A percentile compares a stretch with the other conserved stretches of the same genome.
Evolutionary conservation across 208 protist genomes (phyloP).

Genomic region (Trypanosoma melophagium): DNA sequence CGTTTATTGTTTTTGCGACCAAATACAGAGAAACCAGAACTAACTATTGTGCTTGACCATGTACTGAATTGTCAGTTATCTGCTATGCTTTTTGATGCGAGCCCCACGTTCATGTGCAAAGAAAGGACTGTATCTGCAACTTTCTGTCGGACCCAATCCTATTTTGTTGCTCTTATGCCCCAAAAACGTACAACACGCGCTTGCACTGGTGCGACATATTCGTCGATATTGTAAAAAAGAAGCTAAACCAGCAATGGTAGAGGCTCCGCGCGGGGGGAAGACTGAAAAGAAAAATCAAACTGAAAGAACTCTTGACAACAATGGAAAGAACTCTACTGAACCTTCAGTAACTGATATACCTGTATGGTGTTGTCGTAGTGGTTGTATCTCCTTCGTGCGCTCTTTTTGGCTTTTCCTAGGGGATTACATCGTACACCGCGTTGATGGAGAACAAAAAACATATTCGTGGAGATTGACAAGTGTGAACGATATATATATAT

Average conservation of each 20-base stretch:
- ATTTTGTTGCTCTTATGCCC: conserved; percentile 52
- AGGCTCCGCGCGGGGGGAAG: background rate
- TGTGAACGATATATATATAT: conserved; percentile 17
- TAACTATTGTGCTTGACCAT: conserved; percentile 23
- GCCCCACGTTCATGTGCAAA: conserved; percentile 38
- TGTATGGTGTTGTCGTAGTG: conserved; percentile 27
- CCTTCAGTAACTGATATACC: background rate
- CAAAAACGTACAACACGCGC: conserved; percentile 29
- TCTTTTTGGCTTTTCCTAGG: conserved; percentile 18
- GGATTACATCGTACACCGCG: conserved; percentile 16
- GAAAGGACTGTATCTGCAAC: conserved; percentile 48
- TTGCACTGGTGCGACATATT: conserved; percentile 31
- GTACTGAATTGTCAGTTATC: conserved; percentile 23
- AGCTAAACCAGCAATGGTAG: background rate
- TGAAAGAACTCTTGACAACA: background rate
- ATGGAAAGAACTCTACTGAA: background rate
- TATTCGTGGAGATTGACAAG: conserved; percentile 17
- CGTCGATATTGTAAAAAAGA: background rate
- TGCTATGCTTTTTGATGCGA: conserved; percentile 24
- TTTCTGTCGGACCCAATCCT: conserved; percentile 36
- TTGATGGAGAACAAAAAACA: background rate
- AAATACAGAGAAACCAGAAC: conserved; percentile 23
- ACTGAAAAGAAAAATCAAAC: background rate
- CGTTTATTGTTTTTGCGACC: conserved; percentile 28
- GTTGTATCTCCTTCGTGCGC: conserved; percentile 5